phyloP scores from a whole-genome alignment of 129 eudicot species.

The Mikania micrantha region DNA sequence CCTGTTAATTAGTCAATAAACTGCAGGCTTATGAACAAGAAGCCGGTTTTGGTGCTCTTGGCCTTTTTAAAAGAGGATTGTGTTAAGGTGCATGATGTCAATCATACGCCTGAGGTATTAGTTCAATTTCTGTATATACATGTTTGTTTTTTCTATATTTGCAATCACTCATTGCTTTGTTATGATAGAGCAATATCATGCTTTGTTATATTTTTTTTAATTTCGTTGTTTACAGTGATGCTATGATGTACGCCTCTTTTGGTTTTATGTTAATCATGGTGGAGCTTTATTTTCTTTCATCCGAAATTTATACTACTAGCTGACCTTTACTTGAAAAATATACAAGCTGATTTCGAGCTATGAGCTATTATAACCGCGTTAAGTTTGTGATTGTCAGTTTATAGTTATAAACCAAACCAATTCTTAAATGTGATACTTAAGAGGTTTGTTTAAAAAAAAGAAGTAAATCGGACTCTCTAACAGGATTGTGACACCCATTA shows the following conservation, averaged over 20 bases:
- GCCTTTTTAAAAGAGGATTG: neutral
- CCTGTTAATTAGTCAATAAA: slow-evolving; percentile 31
- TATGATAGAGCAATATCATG: neutral
- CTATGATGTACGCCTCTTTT: neutral
- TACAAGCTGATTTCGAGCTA: too few relatives aligned
- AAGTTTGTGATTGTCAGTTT: too few relatives aligned
- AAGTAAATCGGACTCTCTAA: too few relatives aligned
- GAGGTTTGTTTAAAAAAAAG: too few relatives aligned
- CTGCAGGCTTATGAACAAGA: neutral
- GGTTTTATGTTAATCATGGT: neutral
- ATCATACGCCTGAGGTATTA: neutral
- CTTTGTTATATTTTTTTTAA: neutral
- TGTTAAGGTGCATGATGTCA: neutral
- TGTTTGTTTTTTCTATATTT: neutral
- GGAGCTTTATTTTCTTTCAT: neutral
- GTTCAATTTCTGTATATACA: neutral
- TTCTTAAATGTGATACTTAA: too few relatives aligned
- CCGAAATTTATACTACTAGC: neutral
- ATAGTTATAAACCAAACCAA: too few relatives aligned
- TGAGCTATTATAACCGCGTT: too few relatives aligned
- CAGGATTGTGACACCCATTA: too few relatives aligned
- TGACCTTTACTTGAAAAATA: too few relatives aligned
- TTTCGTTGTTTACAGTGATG: neutral
- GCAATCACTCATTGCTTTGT: neutral
- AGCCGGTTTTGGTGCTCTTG: slow-evolving; percentile 12